phyloP scores from a whole-genome alignment of 2,329 filamentous ascomycete genomes.

The Cryoendolithus antarcticus region DNA sequence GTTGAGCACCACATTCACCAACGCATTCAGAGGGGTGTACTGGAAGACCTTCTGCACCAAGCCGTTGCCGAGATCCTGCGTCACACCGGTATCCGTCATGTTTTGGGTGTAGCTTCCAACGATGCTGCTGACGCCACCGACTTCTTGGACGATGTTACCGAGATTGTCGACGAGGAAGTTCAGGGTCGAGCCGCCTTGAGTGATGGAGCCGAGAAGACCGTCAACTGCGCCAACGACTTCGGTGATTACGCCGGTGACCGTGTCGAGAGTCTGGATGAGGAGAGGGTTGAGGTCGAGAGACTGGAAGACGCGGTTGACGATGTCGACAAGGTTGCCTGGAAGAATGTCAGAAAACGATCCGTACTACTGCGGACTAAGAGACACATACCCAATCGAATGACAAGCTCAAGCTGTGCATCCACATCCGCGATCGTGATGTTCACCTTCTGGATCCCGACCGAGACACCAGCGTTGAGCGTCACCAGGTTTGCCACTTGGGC shows the following conservation, averaged over 20 bases:
- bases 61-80: conserved; percentile 26
- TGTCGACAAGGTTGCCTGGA: conserved; percentile 44
- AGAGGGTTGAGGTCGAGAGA: conserved; percentile 47
- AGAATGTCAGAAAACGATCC: not conserved
- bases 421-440: conserved; percentile 52
- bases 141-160: conserved; percentile 51
- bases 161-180: conserved; percentile 44
- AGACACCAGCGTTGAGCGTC: conserved; percentile 37
- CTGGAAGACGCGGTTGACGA: conserved; percentile 48
- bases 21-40: conserved; percentile 37
- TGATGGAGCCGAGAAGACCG: conserved; percentile 46
- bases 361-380: not conserved
- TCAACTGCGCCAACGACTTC: conserved; percentile 30
- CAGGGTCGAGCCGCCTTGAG: conserved; percentile 37
- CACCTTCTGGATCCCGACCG: conserved; percentile 36
- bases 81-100: conserved; percentile 39
- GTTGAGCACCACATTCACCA: conserved; percentile 46
- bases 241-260: conserved; percentile 21
- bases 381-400: conserved; percentile 36
- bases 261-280: conserved; percentile 44
- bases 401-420: conserved; percentile 45
- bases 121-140: conserved; percentile 38
- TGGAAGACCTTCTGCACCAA: conserved; percentile 40
- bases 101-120: conserved; percentile 48
- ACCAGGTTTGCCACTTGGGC: conserved; percentile 49